Base-by-base conservation (phyloP, 1,284 basidiomycete genomes). In the Ustilago lituana region DNA sequence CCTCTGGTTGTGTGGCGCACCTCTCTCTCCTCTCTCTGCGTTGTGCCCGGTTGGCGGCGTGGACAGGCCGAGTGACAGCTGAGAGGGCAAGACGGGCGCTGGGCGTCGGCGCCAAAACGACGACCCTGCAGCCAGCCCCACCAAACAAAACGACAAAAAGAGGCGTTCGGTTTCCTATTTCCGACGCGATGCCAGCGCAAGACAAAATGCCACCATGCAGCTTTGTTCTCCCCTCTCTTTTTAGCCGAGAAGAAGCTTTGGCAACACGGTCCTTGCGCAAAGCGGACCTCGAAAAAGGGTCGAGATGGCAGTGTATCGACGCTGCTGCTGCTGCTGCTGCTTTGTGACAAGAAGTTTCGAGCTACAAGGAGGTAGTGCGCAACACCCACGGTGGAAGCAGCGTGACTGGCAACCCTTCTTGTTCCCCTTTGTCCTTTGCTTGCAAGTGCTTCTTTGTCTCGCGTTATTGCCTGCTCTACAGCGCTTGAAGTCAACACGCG, bases 141-240 rank as follows among this genome's bases (percentile, higher is more conserved):
- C 20, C 47, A 49, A 49, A 49, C 36, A 49, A 38, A 49, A 24
- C 14, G 8, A 43, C 32, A 36, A 32, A 19, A 48, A 38, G 37
- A 27, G 27, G n/a, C n/a, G n/a, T n/a, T n/a, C n/a, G n/a, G n/a
- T 9, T 19, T 19, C 10, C 8, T 12, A 29, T 6, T 29, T 29
- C 27, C 27, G 27, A 29, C 5, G 14, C n/a, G 12, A 6, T 29
- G 26, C 24, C 23, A 39, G 36, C 24, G 48, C 27, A 22, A 20
- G 23, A 50, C 29, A 32, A 33, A 24, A 19, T 14, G 39, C 39
- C 39, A 41, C 7, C 23, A 11, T 41, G 39, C 39, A 44, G 41
- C 26, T 31, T 32, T 44, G 27, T 32, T 20, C 12, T 11, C 41
- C 27, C 27, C 15, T 32, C 12, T 32, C 12, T 10, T 23, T 23